Conservation (phyloP, 352 stramenopile genomes). For the Stramenopiles sp. region DNA sequence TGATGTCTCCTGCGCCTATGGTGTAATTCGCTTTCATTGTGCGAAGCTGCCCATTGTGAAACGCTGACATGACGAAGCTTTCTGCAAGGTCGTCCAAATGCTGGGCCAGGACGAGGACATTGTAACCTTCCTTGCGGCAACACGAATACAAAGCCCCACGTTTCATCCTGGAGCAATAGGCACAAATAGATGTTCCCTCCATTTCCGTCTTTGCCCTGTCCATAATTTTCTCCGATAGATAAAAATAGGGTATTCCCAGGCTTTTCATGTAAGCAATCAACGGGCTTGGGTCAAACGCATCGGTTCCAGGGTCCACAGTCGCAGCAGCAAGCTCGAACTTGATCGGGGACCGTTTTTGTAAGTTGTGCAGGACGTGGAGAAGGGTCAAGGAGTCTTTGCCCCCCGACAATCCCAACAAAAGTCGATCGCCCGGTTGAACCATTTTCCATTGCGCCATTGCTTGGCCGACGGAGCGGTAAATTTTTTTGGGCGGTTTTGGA, state of each 20-base stretch:
- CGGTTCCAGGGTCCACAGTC: slow-evolving; percentile 88
- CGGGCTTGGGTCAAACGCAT: slow-evolving; percentile 84
- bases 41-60: slow-evolving; percentile 91
- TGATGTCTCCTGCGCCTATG: slow-evolving; percentile 76
- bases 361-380: slow-evolving; percentile 78
- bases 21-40: slow-evolving; percentile 97
- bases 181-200: slow-evolving; percentile 72
- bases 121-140: slow-evolving; percentile 74
- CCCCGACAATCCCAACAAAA: slow-evolving; percentile 80
- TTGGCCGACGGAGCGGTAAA: slow-evolving; percentile 48
- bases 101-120: slow-evolving; percentile 77
- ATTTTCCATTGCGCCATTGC: slow-evolving; percentile 82
- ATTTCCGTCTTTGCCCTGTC: slow-evolving; percentile 56
- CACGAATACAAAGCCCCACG: slow-evolving; percentile 85
- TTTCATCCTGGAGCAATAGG: slow-evolving; percentile 91
- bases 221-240: slow-evolving; percentile 76
- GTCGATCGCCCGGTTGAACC: slow-evolving; percentile 78
- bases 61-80: slow-evolving; percentile 92
- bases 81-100: slow-evolving; percentile 93
- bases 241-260: slow-evolving; percentile 81
- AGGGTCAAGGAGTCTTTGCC: slow-evolving; percentile 93
- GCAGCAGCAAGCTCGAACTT: slow-evolving; percentile 80
- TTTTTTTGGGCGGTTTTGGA: slow-evolving; percentile 47
- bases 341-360: slow-evolving; percentile 71
- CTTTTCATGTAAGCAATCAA: slow-evolving; percentile 85